Evolutionary conservation across 2,329 filamentous ascomycete species (phyloP).

Genomic region (Epichloe aotearoae): DNA sequence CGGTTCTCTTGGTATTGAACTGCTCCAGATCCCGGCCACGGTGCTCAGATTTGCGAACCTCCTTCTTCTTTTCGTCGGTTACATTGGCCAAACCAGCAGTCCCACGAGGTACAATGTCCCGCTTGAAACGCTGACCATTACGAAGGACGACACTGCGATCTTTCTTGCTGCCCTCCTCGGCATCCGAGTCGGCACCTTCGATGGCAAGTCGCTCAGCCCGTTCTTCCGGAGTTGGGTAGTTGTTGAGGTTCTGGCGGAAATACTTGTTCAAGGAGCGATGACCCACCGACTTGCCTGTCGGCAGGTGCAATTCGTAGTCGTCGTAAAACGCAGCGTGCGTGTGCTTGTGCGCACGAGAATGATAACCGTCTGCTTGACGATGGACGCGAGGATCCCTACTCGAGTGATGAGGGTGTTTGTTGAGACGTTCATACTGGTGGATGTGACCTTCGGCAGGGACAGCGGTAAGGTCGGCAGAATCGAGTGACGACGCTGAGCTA

Average conservation of each 20-base stretch:
- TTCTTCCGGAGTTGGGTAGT: conserved; percentile 68
- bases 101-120: conserved; percentile 50
- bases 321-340: conserved; percentile 71
- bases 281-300: conserved; percentile 76
- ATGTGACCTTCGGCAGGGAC: conserved; percentile 62
- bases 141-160: conserved; percentile 9
- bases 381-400: conserved; percentile 58
- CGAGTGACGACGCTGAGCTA: conserved; percentile 74
- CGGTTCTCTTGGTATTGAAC: conserved; percentile 46
- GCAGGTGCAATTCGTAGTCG: conserved; percentile 87
- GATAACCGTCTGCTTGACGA: conserved; percentile 62
- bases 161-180: conserved; percentile 22
- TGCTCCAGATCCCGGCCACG: conserved; percentile 53
- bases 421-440: conserved; percentile 59
- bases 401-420: conserved; percentile 63
- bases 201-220: conserved; percentile 54
- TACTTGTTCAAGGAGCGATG: conserved; percentile 81
- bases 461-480: conserved; percentile 70
- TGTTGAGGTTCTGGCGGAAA: conserved; percentile 83
- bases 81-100: conserved; percentile 70
- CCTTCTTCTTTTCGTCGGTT: conserved; percentile 59
- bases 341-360: conserved; percentile 69
- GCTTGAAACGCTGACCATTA: conserved; percentile 24
- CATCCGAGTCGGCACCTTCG: conserved; percentile 25
- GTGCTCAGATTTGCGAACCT: conserved; percentile 53